Percentiles rank a stretch among this genome's conserved stretches.
Conservation (phyloP, 2,329 filamentous ascomycete genomes). For the Dothidotthia symphoricarpi region DNA sequence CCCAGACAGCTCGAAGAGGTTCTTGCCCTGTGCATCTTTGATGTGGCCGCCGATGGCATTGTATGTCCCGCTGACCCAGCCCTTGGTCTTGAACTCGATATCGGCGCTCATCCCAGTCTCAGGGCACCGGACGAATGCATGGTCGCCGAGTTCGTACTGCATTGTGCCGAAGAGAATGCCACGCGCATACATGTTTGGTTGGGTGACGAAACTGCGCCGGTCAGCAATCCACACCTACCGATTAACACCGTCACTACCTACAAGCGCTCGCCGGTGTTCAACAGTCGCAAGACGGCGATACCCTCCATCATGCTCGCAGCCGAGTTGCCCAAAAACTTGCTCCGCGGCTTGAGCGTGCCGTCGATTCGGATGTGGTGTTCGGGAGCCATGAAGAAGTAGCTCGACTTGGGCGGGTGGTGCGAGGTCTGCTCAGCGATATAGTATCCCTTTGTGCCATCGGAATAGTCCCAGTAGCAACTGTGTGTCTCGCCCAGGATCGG, state of each 20-base stretch:
- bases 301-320: constrained; percentile 98
- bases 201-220: constrained; percentile 73
- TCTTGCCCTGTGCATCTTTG: constrained; percentile 81
- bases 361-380: constrained; percentile 93
- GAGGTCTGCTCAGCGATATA: constrained; percentile 98
- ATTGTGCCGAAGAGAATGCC: constrained; percentile 98
- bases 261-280: constrained; percentile 90
- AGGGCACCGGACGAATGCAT: constrained; percentile 88
- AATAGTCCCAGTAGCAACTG: constrained; percentile 92
- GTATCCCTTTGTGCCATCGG: constrained; percentile 80
- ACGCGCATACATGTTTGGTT: constrained; percentile 98
- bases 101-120: constrained; percentile 84
- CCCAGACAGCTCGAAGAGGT: constrained; percentile 84
- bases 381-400: constrained; percentile 98
- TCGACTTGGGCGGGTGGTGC: constrained; percentile 96
- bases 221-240: constrained; percentile 14
- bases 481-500: constrained; percentile 94
- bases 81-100: constrained; percentile 97
- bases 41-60: constrained; percentile 93
- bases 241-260: constrained; percentile 53
- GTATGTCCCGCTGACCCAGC: constrained; percentile 94
- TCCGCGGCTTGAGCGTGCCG: constrained; percentile 89
- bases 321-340: constrained; percentile 94
- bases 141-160: constrained; percentile 98
- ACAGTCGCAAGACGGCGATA: constrained; percentile 77